Evolutionary conservation across 192 early-diverging fungal genomes (phyloP).

Genomic region (Umbelopsis sp.): DNA sequence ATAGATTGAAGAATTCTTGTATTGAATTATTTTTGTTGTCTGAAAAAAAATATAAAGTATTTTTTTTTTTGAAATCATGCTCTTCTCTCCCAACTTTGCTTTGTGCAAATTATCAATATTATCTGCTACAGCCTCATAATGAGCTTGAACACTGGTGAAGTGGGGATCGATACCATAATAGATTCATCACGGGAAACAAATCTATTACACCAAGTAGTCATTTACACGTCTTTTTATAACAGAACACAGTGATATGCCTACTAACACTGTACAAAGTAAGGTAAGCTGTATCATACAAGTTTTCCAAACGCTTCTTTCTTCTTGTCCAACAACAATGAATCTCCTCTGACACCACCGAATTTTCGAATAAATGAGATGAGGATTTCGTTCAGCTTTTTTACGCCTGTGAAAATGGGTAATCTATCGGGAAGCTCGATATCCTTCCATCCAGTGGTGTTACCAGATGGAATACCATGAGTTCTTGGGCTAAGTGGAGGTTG

Average conservation of each 20-base stretch:
- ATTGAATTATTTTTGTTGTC: neutral
- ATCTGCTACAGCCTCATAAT: too few species aligned
- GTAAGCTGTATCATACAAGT: conserved; percentile 1
- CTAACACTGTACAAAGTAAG: neutral
- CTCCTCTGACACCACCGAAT: conserved; percentile 26
- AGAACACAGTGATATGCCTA: neutral
- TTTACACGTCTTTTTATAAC: too few species aligned
- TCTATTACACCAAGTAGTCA: too few species aligned
- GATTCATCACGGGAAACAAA: too few species aligned
- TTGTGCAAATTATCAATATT: too few species aligned
- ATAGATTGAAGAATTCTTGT: neutral
- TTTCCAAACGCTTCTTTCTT: conserved; percentile 24
- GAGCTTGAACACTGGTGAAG: too few species aligned
- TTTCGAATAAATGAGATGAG: conserved; percentile 14
- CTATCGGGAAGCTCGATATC: conserved; percentile 19
- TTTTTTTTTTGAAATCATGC: too few species aligned
- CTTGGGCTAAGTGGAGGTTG: conserved; percentile 6
- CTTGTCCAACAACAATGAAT: conserved; percentile 30
- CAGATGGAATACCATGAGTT: neutral
- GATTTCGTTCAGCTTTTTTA: conserved; percentile 22
- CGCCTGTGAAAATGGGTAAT: conserved; percentile 22
- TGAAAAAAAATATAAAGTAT: too few species aligned
- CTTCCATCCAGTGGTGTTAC: neutral
- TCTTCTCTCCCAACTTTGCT: too few species aligned
- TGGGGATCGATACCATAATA: too few species aligned